Base-by-base conservation (phyloP, 208 protist genomes). In the Naegleria fowleri region DNA sequence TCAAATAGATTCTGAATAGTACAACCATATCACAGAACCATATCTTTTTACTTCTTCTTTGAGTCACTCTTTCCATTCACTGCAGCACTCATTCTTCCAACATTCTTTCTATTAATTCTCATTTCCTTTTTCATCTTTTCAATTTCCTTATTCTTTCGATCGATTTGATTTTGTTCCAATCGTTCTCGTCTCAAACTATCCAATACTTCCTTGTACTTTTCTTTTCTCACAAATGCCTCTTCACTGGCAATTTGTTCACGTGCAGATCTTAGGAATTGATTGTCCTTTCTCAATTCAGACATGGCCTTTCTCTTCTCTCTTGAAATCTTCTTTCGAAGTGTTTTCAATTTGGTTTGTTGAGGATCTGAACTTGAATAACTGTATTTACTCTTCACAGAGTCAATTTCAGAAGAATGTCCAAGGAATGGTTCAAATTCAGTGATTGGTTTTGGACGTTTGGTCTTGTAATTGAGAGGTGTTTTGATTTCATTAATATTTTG, bases 281-380 rank as follows among this genome's bases (percentile, higher is more conserved):
- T 89, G 22, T 89, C 86, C 48, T 89, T 89, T 89, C 86, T 89
- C 4, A 89, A 33, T 40, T 52, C 86, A 29, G 16, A n/a, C 5
- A 75, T 89, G 33, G 86, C 48, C 13, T 22, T 15, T 41, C 86
- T 0, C 40, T 67, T 25, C 59, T 38, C 86, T 89, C n/a, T 89
- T 29, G 39, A 29, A 29, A 89, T 40, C 48, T 89, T 89, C 33
- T 38, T 48, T 55, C 51, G 5, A 25, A 87, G 33, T 40, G 15
- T 55, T 36, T 87, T 87, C 9, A 25, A 6, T 87, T 43, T 52
- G 29, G 16, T 36, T 87, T 79, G 67, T 33, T 79, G 25, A 15
- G 67, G 67, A 75, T 75, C 58, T 48, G 43, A 9, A 22, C 22
- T 19, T 79, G 19, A 0, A 36, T 36, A 19, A 15, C 25, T 79